Base-by-base conservation (phyloP, 805 yeast species). In the Komagataella pastoris region DNA sequence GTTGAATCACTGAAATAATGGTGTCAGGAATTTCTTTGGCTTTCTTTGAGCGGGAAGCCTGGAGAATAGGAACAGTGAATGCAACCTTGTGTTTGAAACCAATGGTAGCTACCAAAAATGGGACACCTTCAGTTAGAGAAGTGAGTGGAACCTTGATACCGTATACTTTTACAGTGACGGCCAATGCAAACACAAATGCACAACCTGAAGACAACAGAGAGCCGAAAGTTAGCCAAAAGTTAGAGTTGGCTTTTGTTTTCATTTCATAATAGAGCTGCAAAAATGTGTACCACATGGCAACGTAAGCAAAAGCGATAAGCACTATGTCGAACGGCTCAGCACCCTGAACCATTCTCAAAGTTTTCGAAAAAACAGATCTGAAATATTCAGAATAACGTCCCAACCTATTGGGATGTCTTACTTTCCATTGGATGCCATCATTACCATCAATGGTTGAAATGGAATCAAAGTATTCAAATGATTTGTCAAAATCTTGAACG, bases 291-390 rank as follows among this genome's bases (percentile, higher is more conserved):
- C 86, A 74, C 96, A 90, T 89, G 49, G 95, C 95, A 24, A 79
- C 59, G 65, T 91, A 91, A 2, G 96, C 97, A 50, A 82, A 64
- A 2, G 87, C 74, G 50, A 93, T 83, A 53, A 90, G 73, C 12
- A 81, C 80, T 45, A 90, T 81, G 65, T 91, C 98, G 57, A 88
- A 88, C 23, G 84, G 79, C 58, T 90, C 96, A 17, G 97, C 93
- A 54, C 85, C 83, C 50, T 72, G 70, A 51, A 83, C 71, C 55
- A 80, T 66, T 49, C 67, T 70, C 50, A 68, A 59, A 17, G 80
- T 60, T 55, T 70, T 76, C 17, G 59, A 50, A 47, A 71, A 61
- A 8, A 72, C 65, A 21, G 71, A 65, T 43, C 68, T 65, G 47
- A 75, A 61, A 57, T 79, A 75, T 52, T 79, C 83, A 51, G 74